Base-by-base conservation (phyloP, 106 monocot species). In the Acorus gramineus region DNA sequence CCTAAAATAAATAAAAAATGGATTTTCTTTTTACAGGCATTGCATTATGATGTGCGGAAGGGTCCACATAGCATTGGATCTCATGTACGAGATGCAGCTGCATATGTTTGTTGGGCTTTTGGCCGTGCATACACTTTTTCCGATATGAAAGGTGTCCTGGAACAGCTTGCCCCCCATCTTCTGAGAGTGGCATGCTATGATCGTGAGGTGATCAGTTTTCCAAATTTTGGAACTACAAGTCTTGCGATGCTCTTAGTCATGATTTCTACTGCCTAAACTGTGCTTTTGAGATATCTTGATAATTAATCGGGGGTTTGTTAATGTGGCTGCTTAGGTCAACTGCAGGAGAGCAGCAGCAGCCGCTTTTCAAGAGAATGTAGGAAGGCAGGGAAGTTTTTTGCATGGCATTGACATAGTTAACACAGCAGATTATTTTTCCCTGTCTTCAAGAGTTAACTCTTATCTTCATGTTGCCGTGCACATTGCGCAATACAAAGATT, bases 81-180 rank as follows among this genome's bases (percentile, higher is more conserved):
- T 66, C 87, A 91, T 79, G 96, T 98, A 14, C 84, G 96, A 49
- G 96, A 98, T 80, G 91, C 96, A 68, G 96, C 96, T 77, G 91
- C 96, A 60, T 98, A 98, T 79, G 96, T 98, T 6, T 98, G 96
- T 56, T 98, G 96, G 96, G 96, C 96, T 63, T 98, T 98, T 77
- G 96, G 96, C 66, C 87, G 91, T 64, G 96, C 91, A 55, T 98
- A 98, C 58, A 79, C 83, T 52, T 66, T 70, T 68, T 74, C 65
- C 53, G 91, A 91, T 75, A 98, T 98, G 91, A 88, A 79, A 77
- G 77, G 51, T 13, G 78, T 81, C 64, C 65, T 98, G 46, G 76
- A 82, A 66, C 76, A 83, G 61, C 81, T 98, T 69, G 81, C 85
- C 66, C 85, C 91, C 50, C 96, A 98, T 58, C 91, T 98, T 65